Evolutionary conservation across 495 filamentous ascomycete genomes (phyloP), one percentile per base, ranked within the genome.

Genomic region (Melanomma pulvis-pyrius): DNA sequence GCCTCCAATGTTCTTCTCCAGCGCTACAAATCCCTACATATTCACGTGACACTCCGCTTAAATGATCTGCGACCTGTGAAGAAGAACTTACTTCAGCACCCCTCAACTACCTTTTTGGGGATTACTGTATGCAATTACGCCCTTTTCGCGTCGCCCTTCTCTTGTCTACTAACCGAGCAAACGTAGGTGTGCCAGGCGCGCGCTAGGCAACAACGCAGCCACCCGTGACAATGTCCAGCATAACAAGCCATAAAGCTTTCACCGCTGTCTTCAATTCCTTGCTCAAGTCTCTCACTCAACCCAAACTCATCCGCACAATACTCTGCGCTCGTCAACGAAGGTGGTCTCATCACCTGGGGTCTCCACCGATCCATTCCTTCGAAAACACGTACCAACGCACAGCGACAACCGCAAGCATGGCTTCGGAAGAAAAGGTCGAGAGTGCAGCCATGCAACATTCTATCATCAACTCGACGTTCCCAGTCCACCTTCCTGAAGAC

Each of bases 401-500:
- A 6, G 17, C 17, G 8, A 44, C 39, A 34, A 4, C 12, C 17
- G 39, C 39, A 44, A 44, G n/a, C 3, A 44, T 44, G 39, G 39
- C 39, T 3, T 44, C 39, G 2, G 39, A 44, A 44, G 39, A 44
- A 3, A 44, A 44, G 39, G n/a, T 15, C 3, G 39, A 44, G 9
- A 15, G 39, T 3, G 39, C 13, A 15, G 17, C 26, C 15, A 11
- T 13, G 28, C 8, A 47, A n/a, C 70, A 74, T 53, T 68, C 63
- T 22, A 41, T 72, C 47, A 19, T 82, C 59, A 73, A 77, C 46
- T 75, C 75, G 17, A 75, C 70, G 11, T 77, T 73, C 58, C 79
- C 78, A 6, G 77, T 81, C 34, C 63, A 74, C 3, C 71, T 80
- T 13, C 79, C 80, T 24, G 26, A 66, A 11, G 59, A 73, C 25